Conservation (phyloP, 2,329 filamentous ascomycete species). For the Pestalotiopsis sp. region DNA sequence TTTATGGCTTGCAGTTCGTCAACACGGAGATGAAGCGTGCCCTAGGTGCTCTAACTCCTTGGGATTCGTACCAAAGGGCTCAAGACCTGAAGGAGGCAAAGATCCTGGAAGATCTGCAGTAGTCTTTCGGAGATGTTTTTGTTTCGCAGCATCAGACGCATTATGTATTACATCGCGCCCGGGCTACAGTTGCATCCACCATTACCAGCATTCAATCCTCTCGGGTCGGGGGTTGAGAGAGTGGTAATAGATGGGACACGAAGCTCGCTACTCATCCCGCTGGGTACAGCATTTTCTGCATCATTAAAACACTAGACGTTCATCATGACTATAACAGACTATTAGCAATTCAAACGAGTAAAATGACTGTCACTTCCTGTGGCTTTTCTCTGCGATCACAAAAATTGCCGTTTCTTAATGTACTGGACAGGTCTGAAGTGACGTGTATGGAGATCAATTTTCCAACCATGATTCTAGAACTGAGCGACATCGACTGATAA, state of each 20-base stretch:
- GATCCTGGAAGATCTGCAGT: conserved; percentile 39
- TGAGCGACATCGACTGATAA: background rate
- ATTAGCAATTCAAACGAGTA: background rate
- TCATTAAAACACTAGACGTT: background rate
- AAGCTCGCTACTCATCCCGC: background rate
- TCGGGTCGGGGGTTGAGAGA: background rate
- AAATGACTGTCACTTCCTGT: no score
- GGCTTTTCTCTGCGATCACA: no score
- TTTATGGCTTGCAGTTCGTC: conserved; percentile 87
- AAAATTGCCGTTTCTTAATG: no score
- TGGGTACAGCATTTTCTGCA: background rate
- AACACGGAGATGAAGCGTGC: conserved; percentile 89
- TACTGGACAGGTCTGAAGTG: no score
- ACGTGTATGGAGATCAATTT: no score
- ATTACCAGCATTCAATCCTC: background rate
- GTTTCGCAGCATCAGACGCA: background rate
- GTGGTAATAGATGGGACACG: background rate
- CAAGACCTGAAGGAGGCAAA: conserved; percentile 58
- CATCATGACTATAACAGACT: background rate
- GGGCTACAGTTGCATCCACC: background rate
- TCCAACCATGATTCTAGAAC: no score
- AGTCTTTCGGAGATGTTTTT: background rate
- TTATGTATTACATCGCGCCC: background rate
- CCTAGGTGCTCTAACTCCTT: conserved; percentile 84
- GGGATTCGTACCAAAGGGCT: conserved; percentile 78